phyloP scores from a whole-genome alignment of 2,329 filamentous ascomycete species.

The Penicillium griseofulvum region DNA sequence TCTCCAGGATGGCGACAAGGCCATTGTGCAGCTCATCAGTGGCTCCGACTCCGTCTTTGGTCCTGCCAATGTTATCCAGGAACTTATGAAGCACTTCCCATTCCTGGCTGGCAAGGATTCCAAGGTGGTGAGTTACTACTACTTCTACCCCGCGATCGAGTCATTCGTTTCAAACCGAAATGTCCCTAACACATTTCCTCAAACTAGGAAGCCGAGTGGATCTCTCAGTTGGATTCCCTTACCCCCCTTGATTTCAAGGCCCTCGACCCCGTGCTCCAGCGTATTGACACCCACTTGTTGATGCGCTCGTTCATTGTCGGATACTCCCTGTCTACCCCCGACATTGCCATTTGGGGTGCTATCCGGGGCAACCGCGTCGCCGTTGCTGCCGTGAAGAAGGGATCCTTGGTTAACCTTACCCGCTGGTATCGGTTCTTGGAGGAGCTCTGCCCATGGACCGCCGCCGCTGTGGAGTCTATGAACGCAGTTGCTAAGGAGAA shows the following conservation, averaged over 20 bases:
- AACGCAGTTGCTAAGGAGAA: slow-evolving; percentile 68
- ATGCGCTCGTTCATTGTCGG: slow-evolving; percentile 83
- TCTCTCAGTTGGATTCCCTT: slow-evolving; percentile 53
- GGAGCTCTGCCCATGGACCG: slow-evolving; percentile 73
- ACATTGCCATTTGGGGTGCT: slow-evolving; percentile 79
- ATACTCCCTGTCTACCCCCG: slow-evolving; percentile 71
- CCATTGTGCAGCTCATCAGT: slow-evolving; percentile 33
- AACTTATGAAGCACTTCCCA: slow-evolving; percentile 35
- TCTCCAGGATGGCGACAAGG: slow-evolving; percentile 36
- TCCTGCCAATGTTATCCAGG: slow-evolving; percentile 31
- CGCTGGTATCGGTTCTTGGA: slow-evolving; percentile 90
- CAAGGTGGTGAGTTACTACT: slow-evolving; percentile 29
- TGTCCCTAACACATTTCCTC: background rate
- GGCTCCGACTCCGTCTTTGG: slow-evolving; percentile 32
- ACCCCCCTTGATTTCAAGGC: slow-evolving; percentile 73
- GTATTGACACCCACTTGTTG: slow-evolving; percentile 82
- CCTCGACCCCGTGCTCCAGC: slow-evolving; percentile 69
- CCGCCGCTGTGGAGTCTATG: slow-evolving; percentile 66
- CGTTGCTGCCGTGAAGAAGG: slow-evolving; percentile 75
- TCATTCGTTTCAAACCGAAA: background rate
- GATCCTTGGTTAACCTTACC: slow-evolving; percentile 69
- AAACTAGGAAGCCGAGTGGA: slow-evolving; percentile 52
- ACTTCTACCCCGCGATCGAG: background rate
- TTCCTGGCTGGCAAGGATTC: slow-evolving; percentile 39
- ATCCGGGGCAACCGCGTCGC: slow-evolving; percentile 83